Evolutionary conservation across 495 filamentous ascomycete genomes (phyloP), one percentile per base, ranked within the genome.

Genomic region (Penicillium alfredii): DNA sequence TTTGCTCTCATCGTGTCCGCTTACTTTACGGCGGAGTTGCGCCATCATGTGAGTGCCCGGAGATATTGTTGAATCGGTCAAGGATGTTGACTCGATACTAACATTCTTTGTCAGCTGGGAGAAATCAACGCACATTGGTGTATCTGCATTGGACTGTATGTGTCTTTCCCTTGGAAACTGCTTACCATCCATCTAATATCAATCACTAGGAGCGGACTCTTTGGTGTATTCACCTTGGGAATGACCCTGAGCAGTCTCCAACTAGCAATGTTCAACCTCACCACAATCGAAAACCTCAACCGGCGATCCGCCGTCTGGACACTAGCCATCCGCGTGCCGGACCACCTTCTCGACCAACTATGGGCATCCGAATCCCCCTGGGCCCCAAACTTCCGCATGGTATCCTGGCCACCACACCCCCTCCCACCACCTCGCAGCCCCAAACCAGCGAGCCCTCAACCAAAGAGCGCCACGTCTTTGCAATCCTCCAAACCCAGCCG

Each of bases 241-340:
- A 94, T 95, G 86, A 71, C 77, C 3, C 40, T 68, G 11, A 88
- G 76, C 22, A 82, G 82, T 1, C 41, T 82, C 7, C 78, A 86
- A 45, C 75, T 88, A 42, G 75, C 80, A 28, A 51, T 79, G 20
- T 36, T 68, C 17, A 94, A 94, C 48, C 63, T 82, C 25, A 90
- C 86, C 1, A 92, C 87, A 8, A 80, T 96, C 25, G 89, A 96
- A 55, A 78, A 80, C 33, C 57, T 94, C 12, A 76, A 69, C 21
- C 69, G 69, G 23, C 69, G 66, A 14, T 71, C 63, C 13, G 74
- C 74, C 21, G 76, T 83, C 8, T 82, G 85, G 62, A 76, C 77
- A 15, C 63, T 96, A 4, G 89, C 89, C 6, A 69, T 95, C 10
- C 75, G 78, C n/a, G 75, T 88, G 19, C 82, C 76, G 47, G 44